These are phyloP conservation scores for Kodamaea sp. DNA, from an alignment of 1,139 yeast genomes.

Conservation along the genomic window DNA sequence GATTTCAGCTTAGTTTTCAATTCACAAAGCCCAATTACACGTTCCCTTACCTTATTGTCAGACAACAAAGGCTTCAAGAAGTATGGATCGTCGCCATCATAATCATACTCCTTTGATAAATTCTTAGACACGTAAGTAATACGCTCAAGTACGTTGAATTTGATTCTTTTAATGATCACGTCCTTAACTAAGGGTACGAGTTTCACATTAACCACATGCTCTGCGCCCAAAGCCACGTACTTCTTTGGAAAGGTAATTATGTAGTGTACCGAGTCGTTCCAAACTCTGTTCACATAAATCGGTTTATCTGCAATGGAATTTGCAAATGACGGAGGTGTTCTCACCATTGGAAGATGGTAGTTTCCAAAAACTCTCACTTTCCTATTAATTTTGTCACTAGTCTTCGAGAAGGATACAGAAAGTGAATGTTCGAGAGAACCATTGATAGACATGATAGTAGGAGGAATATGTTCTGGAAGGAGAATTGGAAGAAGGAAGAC, in stretches of 20 bases:
- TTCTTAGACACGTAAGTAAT: constrained; percentile 63
- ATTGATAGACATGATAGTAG: constrained; percentile 60
- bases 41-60: constrained; percentile 45
- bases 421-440: constrained; percentile 46
- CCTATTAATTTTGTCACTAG: constrained; percentile 40
- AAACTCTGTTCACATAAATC: constrained; percentile 74
- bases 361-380: constrained; percentile 29
- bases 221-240: constrained; percentile 70
- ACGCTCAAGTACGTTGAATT: constrained; percentile 71
- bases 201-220: constrained; percentile 61
- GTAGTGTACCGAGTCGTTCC: constrained; percentile 81
- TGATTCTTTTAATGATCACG: constrained; percentile 67
- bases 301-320: constrained; percentile 77
- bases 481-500: constrained; percentile 73
- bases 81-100: constrained; percentile 49
- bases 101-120: constrained; percentile 57
- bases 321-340: constrained; percentile 82
- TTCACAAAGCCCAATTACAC: constrained; percentile 60
- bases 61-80: constrained; percentile 20
- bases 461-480: constrained; percentile 72
- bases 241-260: constrained; percentile 77
- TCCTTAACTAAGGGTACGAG: constrained; percentile 72
- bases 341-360: constrained; percentile 55
- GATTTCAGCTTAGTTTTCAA: constrained; percentile 55
- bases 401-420: constrained; percentile 31